Percentiles rank a stretch among this genome's conserved stretches.
Conservation (phyloP, 148 eudicot genomes). For the Chenopodium berlandieri region DNA sequence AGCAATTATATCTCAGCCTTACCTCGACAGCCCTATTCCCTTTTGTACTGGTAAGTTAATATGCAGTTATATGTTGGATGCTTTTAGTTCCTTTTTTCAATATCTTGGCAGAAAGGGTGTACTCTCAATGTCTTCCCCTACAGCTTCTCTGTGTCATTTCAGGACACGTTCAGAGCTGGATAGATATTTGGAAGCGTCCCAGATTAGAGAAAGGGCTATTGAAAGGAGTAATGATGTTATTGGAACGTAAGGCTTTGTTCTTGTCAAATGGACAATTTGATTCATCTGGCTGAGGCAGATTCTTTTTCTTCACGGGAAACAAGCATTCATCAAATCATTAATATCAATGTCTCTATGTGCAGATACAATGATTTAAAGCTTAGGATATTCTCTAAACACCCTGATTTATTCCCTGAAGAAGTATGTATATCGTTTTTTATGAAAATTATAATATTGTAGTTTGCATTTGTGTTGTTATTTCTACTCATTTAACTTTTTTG, state of each 20-base stretch:
- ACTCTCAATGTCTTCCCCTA: constrained; percentile 56
- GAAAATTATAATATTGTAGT: not conserved
- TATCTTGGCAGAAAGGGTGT: constrained; percentile 38
- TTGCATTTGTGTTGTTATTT: not conserved
- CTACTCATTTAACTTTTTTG: not conserved
- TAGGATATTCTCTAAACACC: constrained; percentile 87
- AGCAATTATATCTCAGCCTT: constrained; percentile 88
- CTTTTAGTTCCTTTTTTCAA: constrained; percentile 6
- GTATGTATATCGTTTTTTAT: constrained; percentile 33
- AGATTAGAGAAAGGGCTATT: constrained; percentile 86
- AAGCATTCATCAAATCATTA: not conserved
- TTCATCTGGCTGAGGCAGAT: not conserved
- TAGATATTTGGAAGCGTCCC: constrained; percentile 89
- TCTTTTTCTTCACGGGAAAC: not conserved
- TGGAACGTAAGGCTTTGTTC: constrained; percentile 73
- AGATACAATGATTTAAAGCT: constrained; percentile 83
- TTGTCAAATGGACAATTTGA: not conserved
- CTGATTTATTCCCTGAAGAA: constrained; percentile 91
- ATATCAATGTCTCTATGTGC: constrained; percentile 29
- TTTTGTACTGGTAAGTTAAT: constrained; percentile 76
- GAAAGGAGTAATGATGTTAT: constrained; percentile 84
- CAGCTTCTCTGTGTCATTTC: constrained; percentile 72
- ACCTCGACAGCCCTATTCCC: constrained; percentile 96
- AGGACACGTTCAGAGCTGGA: constrained; percentile 96
- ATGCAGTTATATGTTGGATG: constrained; percentile 9